Percentiles rank a stretch among this genome's conserved stretches.
Evolutionary conservation across 768 basidiomycete species (phyloP).

Genomic region (Botryobasidium botryosum): DNA sequence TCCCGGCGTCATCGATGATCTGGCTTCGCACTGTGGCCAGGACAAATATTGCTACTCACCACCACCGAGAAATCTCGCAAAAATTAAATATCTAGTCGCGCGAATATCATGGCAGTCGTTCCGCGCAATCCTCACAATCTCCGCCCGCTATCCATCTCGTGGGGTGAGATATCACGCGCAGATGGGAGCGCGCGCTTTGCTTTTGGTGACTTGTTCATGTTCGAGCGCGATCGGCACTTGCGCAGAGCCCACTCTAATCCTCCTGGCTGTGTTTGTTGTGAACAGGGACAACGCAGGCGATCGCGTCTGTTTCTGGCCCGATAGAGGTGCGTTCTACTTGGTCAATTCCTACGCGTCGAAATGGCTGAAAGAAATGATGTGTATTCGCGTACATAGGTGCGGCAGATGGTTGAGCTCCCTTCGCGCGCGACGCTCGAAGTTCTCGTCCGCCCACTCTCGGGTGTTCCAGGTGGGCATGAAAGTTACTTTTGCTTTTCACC

Average conservation of each 20-base stretch:
- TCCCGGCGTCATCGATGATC: too few relatives aligned
- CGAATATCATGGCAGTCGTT: too few relatives aligned
- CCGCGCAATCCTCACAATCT: background rate
- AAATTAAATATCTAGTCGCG: too few relatives aligned
- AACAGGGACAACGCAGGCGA: slow-evolving; percentile 27
- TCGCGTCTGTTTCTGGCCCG: slow-evolving; percentile 67
- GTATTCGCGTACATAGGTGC: slow-evolving; percentile 28
- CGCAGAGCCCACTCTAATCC: background rate
- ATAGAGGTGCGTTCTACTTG: slow-evolving; percentile 28
- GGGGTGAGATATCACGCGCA: slow-evolving; percentile 9
- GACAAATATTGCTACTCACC: too few relatives aligned
- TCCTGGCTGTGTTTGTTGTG: background rate
- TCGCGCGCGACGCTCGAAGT: slow-evolving; percentile 64
- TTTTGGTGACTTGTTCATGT: too few relatives aligned
- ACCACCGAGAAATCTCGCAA: too few relatives aligned
- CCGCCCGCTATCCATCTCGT: slow-evolving; percentile 1
- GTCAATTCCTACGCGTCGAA: too few relatives aligned
- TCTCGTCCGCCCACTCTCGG: slow-evolving; percentile 46
- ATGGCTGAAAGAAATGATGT: too few relatives aligned
- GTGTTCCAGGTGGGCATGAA: slow-evolving; percentile 31
- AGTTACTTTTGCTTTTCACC: background rate
- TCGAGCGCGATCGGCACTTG: too few relatives aligned
- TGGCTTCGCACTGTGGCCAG: too few relatives aligned
- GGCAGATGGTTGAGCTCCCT: slow-evolving; percentile 49
- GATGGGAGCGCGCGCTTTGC: slow-evolving; percentile 11